Base-by-base conservation (phyloP, 1,284 basidiomycete genomes). In the Leccinum subrobustum region DNA sequence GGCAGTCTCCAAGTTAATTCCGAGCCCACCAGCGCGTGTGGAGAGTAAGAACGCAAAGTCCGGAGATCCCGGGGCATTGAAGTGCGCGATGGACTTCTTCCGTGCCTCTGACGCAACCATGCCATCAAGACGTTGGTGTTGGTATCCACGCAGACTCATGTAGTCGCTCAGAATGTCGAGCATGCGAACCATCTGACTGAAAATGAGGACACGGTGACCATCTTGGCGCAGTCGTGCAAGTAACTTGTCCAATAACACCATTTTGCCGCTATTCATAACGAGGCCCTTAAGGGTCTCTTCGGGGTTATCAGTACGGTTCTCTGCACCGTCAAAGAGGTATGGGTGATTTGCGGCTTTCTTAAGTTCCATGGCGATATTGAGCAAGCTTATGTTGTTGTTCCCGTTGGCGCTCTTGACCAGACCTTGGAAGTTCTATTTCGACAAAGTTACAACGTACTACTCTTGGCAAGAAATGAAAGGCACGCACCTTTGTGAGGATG, bases 171-270 rank as follows among this genome's bases (percentile, higher is more conserved):
- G 86, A 74, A 99, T 99, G 76, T 99, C 97, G 44, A 99, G 85
- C 86, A 99, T 94, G 63, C 96, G 89, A 55, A 99, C 96, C 97
- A 99, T 99, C 77, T 99, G 97, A 70, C 94, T 96, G 82, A 99
- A 99, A 73, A 99, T 98, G 65, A 99, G 84, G 52, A 98, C 96
- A 57, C 97, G 92, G 70, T 99, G 96, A 1, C 93, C 93, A 71
- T 96, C 94, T 63, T 87, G 87, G 73, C 93, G 93, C 61, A 99
- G 85, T 57, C 94, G 88, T 29, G 84, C 86, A 20, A 99, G 86
- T 18, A 99, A 86, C 75, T 95, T 94, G 80, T 99, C 97, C 55
- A 99, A 87, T 37, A 97, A 82, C 50, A 98, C 96, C 86, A 99
- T 88, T 81, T 99, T 99, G 58, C 95, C 96, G 62, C 94, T 96